phyloP scores from a whole-genome alignment of 139 green algal species.

The Pleodorina starrii region DNA sequence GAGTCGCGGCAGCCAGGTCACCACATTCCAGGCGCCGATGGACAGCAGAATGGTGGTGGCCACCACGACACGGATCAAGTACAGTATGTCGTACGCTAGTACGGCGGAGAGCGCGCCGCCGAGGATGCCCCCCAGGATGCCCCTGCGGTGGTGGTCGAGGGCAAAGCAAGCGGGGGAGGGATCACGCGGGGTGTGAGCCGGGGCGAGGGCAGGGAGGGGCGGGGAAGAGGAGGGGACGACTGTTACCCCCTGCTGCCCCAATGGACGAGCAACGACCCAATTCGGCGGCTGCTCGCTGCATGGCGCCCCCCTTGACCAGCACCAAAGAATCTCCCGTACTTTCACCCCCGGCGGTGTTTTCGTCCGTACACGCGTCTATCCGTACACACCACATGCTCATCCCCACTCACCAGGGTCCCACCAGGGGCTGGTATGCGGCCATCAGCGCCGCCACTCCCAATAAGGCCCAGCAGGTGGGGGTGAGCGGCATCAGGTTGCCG shows the following conservation, averaged over 20 bases:
- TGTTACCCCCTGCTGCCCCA: too few species aligned
- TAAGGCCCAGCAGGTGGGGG: background rate
- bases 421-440: conserved; percentile 39
- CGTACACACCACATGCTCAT: too few species aligned
- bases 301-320: too few species aligned
- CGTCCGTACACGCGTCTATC: too few species aligned
- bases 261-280: too few species aligned
- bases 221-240: background rate
- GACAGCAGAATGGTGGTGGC: background rate
- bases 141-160: background rate
- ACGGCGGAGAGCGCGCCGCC: conserved; percentile 34
- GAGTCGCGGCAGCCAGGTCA: background rate
- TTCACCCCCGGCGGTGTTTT: too few species aligned
- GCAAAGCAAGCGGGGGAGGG: too few species aligned
- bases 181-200: background rate
- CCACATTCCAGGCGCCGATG: background rate
- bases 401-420: conserved; percentile 25
- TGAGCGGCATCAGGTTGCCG: background rate
- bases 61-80: background rate
- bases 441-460: background rate
- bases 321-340: too few species aligned
- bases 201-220: background rate
- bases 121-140: conserved; percentile 4
- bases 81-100: conserved; percentile 35
- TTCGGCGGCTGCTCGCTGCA: too few species aligned